A percentile compares a stretch with the other conserved stretches of the same genome.
phyloP scores from a whole-genome alignment of 129 eudicot genomes.

The Flaveria trinervia region DNA sequence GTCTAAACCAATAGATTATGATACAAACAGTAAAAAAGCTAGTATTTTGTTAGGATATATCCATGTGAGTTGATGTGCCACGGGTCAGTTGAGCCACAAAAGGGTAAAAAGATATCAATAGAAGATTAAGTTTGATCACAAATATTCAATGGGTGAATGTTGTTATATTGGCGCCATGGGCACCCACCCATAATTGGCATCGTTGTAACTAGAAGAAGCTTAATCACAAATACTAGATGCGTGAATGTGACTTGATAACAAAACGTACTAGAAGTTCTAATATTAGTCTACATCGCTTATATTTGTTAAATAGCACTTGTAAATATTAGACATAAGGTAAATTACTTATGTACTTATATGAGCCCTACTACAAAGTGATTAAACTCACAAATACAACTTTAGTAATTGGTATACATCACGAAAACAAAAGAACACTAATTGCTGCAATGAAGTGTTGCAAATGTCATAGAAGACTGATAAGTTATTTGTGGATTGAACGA shows the following conservation, averaged over 20 bases:
- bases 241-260: conserved; percentile 2
- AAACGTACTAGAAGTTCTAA: not conserved
- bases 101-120: not conserved
- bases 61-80: not conserved
- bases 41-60: not conserved
- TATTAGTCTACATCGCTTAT: not conserved
- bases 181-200: not conserved
- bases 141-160: too few relatives aligned
- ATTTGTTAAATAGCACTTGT: not conserved
- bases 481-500: too few relatives aligned
- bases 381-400: too few relatives aligned
- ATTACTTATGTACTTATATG: too few relatives aligned
- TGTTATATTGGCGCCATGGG: not conserved
- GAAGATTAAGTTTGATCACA: too few relatives aligned
- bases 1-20: too few relatives aligned
- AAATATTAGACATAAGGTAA: too few relatives aligned
- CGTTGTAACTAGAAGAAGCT: conserved; percentile 3
- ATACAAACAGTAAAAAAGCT: not conserved
- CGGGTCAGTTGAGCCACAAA: not conserved
- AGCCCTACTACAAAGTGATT: too few relatives aligned
- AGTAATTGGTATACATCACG: too few relatives aligned
- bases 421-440: too few relatives aligned
- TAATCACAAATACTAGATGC: not conserved
- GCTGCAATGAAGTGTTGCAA: too few relatives aligned
- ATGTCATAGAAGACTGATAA: too few relatives aligned